Conservation (phyloP, 768 basidiomycete species). For the Hortiboletus flavorubellus region DNA sequence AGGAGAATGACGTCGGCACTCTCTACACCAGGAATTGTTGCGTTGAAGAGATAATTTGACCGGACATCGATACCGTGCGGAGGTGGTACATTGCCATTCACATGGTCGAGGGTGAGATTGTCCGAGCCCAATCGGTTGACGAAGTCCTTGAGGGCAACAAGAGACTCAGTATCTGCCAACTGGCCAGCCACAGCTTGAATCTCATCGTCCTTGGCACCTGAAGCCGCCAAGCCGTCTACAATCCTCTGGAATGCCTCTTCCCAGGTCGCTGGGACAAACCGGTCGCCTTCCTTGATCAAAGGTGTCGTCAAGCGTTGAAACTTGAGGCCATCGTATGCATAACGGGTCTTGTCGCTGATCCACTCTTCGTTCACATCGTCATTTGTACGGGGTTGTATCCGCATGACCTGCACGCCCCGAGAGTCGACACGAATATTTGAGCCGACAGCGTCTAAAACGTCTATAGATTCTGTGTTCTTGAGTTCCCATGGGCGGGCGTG, state of each 20-base stretch:
- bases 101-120: conserved; percentile 80
- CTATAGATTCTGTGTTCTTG: conserved; percentile 95
- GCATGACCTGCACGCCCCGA: conserved; percentile 94
- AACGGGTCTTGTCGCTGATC: conserved; percentile 99
- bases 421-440: conserved; percentile 97
- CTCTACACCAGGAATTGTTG: conserved; percentile 87
- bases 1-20: conserved; percentile 90
- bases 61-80: conserved; percentile 85
- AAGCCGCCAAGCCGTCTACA: conserved; percentile 69
- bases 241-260: conserved; percentile 81
- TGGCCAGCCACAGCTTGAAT: conserved; percentile 94
- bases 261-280: conserved; percentile 90
- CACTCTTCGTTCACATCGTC: conserved; percentile 99
- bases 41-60: conserved; percentile 95
- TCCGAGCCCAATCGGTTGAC: conserved; percentile 93
- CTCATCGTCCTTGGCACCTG: conserved; percentile 86
- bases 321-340: conserved; percentile 91
- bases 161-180: conserved; percentile 89
- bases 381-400: conserved; percentile 92
- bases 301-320: conserved; percentile 95
- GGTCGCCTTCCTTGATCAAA: conserved; percentile 85
- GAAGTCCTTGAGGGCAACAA: conserved; percentile 92
- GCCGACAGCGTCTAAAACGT: conserved; percentile 93
- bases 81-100: conserved; percentile 63
- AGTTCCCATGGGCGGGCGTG: conserved; percentile 98